These are phyloP conservation scores for Leccinellum luteum DNA, from an alignment of 768 basidiomycete genomes.

Conservation along the genomic window DNA sequence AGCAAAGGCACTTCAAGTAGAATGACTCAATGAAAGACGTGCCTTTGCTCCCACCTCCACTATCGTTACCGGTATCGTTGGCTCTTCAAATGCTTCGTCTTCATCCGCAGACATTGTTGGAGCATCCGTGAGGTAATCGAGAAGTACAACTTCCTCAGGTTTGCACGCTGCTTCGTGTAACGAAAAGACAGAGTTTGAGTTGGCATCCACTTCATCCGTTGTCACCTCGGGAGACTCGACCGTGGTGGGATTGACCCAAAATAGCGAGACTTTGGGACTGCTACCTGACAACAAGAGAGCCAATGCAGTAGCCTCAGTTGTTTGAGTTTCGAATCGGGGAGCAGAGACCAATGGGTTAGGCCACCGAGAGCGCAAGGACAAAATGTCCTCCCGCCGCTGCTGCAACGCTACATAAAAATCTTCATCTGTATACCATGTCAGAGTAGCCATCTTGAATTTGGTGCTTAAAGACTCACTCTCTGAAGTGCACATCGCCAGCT, in stretches of 20 bases:
- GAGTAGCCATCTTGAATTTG: no score
- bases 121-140: conserved; percentile 3
- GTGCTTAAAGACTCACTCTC: conserved; percentile 8
- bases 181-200: not conserved
- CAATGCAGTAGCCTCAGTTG: conserved; percentile 1
- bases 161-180: not conserved
- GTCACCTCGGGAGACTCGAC: not conserved
- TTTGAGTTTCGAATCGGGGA: conserved; percentile 6
- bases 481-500: conserved; percentile 8
- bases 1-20: not conserved
- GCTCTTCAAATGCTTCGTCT: not conserved
- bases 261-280: not conserved
- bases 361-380: conserved; percentile 4
- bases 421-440: not conserved
- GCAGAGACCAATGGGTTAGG: conserved; percentile 12
- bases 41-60: not conserved
- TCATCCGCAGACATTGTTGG: not conserved
- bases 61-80: not conserved
- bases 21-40: not conserved
- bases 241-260: not conserved
- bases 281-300: not conserved
- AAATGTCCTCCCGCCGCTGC: not conserved
- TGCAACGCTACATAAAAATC: not conserved
- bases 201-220: not conserved
- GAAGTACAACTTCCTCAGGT: not conserved